Percentiles rank a stretch among this genome's conserved stretches.
Evolutionary conservation across 148 eudicot genomes (phyloP).

Genomic region (Heliamphora exappendiculata): DNA sequence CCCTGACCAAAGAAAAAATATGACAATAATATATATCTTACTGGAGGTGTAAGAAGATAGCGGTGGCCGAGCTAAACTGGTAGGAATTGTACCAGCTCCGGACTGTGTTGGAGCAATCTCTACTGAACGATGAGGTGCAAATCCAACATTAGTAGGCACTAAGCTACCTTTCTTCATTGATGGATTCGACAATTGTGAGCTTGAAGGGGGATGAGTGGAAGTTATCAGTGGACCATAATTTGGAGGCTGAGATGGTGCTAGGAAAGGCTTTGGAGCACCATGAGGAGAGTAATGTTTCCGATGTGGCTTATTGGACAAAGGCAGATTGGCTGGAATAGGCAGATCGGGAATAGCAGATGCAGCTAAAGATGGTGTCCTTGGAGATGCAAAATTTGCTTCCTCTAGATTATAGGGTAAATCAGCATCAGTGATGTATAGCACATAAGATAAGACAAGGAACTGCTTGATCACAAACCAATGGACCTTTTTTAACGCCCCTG

Average conservation of each 20-base stretch:
- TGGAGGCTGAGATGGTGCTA: slow-evolving; percentile 39
- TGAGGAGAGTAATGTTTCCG: slow-evolving; percentile 19
- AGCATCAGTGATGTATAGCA: slow-evolving; percentile 23
- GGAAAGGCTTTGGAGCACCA: slow-evolving; percentile 22
- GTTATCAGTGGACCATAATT: slow-evolving; percentile 30
- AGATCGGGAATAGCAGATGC: slow-evolving; percentile 20
- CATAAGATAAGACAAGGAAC: slow-evolving; percentile 36
- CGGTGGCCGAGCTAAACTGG: slow-evolving; percentile 67
- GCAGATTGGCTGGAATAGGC: slow-evolving; percentile 22
- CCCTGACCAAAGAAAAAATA: background rate
- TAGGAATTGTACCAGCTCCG: slow-evolving; percentile 28
- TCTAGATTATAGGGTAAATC: slow-evolving; percentile 16
- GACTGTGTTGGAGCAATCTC: slow-evolving; percentile 58
- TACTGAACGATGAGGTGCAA: slow-evolving; percentile 32
- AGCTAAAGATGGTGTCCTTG: slow-evolving; percentile 23
- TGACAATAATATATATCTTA: slow-evolving; percentile 26
- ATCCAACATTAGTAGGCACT: slow-evolving; percentile 29
- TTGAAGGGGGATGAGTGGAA: slow-evolving; percentile 43
- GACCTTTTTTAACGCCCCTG: slow-evolving; percentile 32
- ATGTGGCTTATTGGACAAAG: slow-evolving; percentile 20
- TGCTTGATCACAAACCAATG: slow-evolving; percentile 27
- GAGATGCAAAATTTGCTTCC: slow-evolving; percentile 24
- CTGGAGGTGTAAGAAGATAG: slow-evolving; percentile 64
- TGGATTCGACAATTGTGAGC: slow-evolving; percentile 34
- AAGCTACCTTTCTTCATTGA: slow-evolving; percentile 30